Evolutionary conservation across 2,329 filamentous ascomycete species (phyloP), one percentile per base, ranked within the genome.

Genomic region (Epichloe brachyelytri): DNA sequence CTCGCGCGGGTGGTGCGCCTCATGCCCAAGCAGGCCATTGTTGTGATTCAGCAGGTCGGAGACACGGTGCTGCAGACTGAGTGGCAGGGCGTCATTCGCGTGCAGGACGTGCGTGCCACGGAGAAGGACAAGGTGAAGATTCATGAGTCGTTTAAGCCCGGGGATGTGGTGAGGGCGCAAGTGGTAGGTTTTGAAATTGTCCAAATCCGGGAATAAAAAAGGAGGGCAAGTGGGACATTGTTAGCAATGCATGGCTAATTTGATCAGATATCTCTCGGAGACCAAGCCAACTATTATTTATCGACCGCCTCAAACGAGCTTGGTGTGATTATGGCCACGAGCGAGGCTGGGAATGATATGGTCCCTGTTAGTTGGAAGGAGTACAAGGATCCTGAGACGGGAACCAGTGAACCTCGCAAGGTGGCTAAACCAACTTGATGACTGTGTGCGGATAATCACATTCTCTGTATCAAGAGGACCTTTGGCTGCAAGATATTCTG

Each of bases 41-140:
- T 94, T 50, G 84, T 85, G 20, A 96, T 97, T 58, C 77, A 95
- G 53, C 85, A 91, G 53, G 85, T 96, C 26, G 81, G 86, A 52
- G 76, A 83, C 60, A 78, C 77, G 11, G 83, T 86, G 40, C 74
- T 86, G 54, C 78, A 86, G 58, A 85, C 88, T 48, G 85, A 89
- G 58, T 94, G 90, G 78, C 85, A 88, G 68, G 89, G 86, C 4
- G 72, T 94, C 55, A 89, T 95, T 54, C 79, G 89, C 17, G 81
- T 84, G 55, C 91, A 97, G 70, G 93, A 98, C 64, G 88, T 98
- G 36, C 78, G 93, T 51, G 88, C 89, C 3, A 95, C 93, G 17
- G 93, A 98, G 71, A 95, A 96, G 71, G 93, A 97, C 65, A 87
- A 88, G 59, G 88, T 96, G 43, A 88, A 86, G 65, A 86, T 97